These are phyloP conservation scores for Trichomonas gallinae DNA, from an alignment of 208 protist genomes.

Conservation along the genomic window DNA sequence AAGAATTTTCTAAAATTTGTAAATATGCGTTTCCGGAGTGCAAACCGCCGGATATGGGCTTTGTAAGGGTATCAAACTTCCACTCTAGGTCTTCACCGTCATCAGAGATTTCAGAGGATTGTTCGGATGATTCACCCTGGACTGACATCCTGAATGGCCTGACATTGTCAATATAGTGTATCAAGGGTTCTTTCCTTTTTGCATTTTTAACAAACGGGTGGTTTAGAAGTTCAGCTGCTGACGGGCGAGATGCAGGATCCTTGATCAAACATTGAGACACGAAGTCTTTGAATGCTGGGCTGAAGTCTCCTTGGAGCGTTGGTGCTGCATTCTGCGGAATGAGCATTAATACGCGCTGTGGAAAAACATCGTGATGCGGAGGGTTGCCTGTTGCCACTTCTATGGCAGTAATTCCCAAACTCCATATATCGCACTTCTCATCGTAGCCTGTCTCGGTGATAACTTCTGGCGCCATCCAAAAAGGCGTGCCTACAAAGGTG, in stretches of 20 bases:
- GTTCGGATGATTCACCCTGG: neutral
- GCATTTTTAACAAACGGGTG: constrained; percentile 33
- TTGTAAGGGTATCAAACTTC: neutral
- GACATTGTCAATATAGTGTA: constrained; percentile 26
- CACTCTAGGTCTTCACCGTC: neutral
- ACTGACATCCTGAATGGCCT: neutral
- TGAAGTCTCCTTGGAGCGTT: constrained; percentile 26
- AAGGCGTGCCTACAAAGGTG: constrained; percentile 26
- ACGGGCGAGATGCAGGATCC: constrained; percentile 31
- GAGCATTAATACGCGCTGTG: constrained; percentile 42
- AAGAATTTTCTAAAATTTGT: neutral
- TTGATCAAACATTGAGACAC: constrained; percentile 39
- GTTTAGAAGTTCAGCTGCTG: constrained; percentile 22
- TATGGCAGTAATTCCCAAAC: constrained; percentile 47
- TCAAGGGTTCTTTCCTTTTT: neutral
- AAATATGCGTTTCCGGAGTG: neutral
- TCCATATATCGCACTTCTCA: constrained; percentile 47
- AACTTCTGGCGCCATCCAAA: constrained; percentile 41
- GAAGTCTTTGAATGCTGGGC: constrained; percentile 39
- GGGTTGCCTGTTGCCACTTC: constrained; percentile 41
- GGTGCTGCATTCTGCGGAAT: constrained; percentile 39
- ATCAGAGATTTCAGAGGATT: neutral
- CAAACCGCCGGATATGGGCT: neutral
- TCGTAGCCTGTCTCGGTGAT: constrained; percentile 34
- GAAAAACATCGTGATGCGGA: constrained; percentile 39